Percentiles rank a stretch among this genome's conserved stretches.
Evolutionary conservation across 345 rosid species (phyloP).

Genomic region (Rhizophora mangle): DNA sequence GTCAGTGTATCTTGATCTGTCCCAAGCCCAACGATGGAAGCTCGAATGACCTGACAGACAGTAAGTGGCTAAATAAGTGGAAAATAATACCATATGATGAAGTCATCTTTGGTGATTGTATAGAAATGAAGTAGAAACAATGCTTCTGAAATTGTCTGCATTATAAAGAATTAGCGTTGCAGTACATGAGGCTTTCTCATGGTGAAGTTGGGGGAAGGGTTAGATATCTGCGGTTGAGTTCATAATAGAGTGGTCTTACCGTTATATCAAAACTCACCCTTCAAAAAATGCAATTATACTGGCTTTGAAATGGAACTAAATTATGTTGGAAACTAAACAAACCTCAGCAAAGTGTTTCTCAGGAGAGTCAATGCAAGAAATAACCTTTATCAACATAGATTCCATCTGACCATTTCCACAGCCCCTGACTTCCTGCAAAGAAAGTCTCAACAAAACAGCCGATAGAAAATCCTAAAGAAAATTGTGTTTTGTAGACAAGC

Average conservation of each 20-base stretch:
- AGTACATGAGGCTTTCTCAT: too few relatives aligned
- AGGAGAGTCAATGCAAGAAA: constrained; percentile 59
- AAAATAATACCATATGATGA: neutral
- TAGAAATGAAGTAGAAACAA: neutral
- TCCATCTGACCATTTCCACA: constrained; percentile 57
- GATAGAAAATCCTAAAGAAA: neutral
- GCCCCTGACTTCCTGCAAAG: constrained; percentile 52
- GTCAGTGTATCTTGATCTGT: constrained; percentile 84
- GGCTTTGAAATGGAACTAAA: too few relatives aligned
- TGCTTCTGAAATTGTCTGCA: too few relatives aligned
- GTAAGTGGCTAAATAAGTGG: neutral
- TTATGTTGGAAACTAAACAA: neutral
- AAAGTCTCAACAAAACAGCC: neutral
- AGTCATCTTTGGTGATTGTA: neutral
- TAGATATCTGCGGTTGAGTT: neutral
- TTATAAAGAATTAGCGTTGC: too few relatives aligned
- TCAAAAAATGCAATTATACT: too few relatives aligned
- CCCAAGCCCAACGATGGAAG: constrained; percentile 61
- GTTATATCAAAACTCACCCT: neutral
- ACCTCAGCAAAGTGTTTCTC: constrained; percentile 88
- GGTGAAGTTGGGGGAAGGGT: too few relatives aligned
- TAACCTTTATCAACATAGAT: constrained; percentile 44
- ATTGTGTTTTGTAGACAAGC: neutral
- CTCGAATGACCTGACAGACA: constrained; percentile 49
- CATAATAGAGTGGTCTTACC: neutral